These are phyloP conservation scores for Fraxinus excelsior DNA, from an alignment of 257 asterid species.

Conservation along the genomic window DNA sequence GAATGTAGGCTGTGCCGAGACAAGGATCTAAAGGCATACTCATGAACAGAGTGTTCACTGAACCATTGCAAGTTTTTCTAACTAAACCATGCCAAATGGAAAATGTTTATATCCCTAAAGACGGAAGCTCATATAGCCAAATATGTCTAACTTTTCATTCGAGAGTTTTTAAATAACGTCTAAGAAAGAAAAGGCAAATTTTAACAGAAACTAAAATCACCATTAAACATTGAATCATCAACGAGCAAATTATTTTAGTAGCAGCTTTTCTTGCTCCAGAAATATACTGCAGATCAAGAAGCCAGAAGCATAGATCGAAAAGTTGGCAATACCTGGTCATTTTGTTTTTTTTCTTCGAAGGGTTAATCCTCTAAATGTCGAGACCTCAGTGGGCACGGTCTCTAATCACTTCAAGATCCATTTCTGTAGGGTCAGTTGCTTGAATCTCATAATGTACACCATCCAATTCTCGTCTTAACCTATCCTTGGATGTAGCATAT, in stretches of 20 bases:
- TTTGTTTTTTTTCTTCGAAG: background rate
- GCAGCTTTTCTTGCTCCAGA: background rate
- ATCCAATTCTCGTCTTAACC: slow-evolving; percentile 40
- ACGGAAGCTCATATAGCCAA: background rate
- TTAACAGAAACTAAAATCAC: background rate
- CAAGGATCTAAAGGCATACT: too few species aligned
- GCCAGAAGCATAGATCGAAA: slow-evolving; percentile 10
- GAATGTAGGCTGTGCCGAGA: too few species aligned
- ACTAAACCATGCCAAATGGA: background rate
- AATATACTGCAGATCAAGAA: slow-evolving; percentile 8
- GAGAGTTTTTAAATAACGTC: background rate
- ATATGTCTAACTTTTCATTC: background rate
- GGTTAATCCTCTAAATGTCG: background rate
- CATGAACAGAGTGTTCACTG: too few species aligned
- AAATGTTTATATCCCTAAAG: background rate
- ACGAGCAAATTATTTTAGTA: background rate
- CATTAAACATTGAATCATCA: slow-evolving; percentile 12
- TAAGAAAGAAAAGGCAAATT: background rate
- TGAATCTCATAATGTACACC: slow-evolving; percentile 53
- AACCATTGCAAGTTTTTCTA: background rate
- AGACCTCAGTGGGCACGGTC: slow-evolving; percentile 40
- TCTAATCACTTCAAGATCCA: slow-evolving; percentile 50
- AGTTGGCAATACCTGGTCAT: slow-evolving; percentile 2
- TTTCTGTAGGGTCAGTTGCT: slow-evolving; percentile 52
- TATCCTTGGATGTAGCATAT: slow-evolving; percentile 41